Conservation (phyloP, 495 filamentous ascomycete species). For the Geoglossum glabrum region DNA sequence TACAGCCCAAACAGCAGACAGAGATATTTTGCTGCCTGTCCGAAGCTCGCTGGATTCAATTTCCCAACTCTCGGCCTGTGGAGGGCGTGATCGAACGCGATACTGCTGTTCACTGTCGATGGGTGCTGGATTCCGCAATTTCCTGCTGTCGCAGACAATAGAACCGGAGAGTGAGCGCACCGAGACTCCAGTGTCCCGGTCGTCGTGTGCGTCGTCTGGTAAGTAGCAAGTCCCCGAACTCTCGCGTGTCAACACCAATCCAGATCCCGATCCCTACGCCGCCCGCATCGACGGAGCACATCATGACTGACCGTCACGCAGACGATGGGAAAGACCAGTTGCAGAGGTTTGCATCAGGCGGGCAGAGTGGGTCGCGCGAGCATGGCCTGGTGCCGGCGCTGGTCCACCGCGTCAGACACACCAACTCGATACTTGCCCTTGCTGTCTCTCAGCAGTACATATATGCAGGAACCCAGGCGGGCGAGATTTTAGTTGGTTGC, state of each 20-base stretch:
- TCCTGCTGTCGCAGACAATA: neutral
- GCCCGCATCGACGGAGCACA: too few species aligned
- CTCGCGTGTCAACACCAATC: neutral
- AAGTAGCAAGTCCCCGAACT: neutral
- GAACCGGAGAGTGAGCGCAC: neutral
- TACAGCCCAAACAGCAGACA: too few species aligned
- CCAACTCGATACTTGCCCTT: constrained; percentile 52
- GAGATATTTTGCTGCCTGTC: too few species aligned
- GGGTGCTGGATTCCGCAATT: neutral
- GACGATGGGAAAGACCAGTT: neutral
- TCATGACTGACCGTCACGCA: neutral
- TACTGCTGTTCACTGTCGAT: neutral
- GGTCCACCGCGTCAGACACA: constrained; percentile 47
- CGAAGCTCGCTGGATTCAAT: neutral
- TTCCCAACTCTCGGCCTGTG: neutral
- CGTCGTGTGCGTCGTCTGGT: neutral
- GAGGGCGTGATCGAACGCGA: neutral
- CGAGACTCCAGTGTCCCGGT: neutral
- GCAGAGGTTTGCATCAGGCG: neutral
- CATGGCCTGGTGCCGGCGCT: constrained; percentile 25
- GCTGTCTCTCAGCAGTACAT: constrained; percentile 40
- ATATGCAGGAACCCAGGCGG: constrained; percentile 81
- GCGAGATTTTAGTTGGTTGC: constrained; percentile 55
- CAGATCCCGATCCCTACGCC: too few species aligned
- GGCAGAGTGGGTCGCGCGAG: neutral